Evolutionary conservation across 805 yeast genomes (phyloP).

Genomic region (Candida alai): DNA sequence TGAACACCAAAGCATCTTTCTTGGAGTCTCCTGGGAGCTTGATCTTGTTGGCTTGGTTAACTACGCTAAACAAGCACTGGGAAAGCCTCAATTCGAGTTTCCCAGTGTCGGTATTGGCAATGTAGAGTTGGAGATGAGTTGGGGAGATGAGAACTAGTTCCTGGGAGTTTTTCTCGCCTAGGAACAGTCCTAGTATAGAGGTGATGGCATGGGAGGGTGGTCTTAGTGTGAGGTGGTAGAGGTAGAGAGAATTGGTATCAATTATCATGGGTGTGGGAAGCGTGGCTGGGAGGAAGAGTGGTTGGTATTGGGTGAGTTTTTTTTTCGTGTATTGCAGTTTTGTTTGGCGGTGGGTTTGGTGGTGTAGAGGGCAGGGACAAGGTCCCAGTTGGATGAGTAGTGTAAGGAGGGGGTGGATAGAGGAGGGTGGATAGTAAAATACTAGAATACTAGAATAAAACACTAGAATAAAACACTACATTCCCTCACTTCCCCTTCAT

Average conservation of each 20-base stretch:
- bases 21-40: conserved; percentile 22
- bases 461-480: too few species aligned
- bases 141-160: conserved; percentile 59
- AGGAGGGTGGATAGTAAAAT: too few species aligned
- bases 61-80: conserved; percentile 53
- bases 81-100: conserved; percentile 39
- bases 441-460: too few species aligned
- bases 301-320: too few species aligned
- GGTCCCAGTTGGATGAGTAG: too few species aligned
- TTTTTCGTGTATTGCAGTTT: too few species aligned
- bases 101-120: conserved; percentile 54
- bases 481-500: too few species aligned
- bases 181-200: conserved; percentile 68
- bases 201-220: conserved; percentile 50
- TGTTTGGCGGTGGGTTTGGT: too few species aligned
- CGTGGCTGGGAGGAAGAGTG: too few species aligned
- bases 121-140: conserved; percentile 50
- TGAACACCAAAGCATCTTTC: conserved; percentile 57
- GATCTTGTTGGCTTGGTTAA: conserved; percentile 43
- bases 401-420: too few species aligned
- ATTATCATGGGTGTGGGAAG: conserved; percentile 11
- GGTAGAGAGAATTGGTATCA: conserved; percentile 33
- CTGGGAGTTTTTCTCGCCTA: conserved; percentile 45
- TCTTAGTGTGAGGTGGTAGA: conserved; percentile 72
- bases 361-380: too few species aligned